These are phyloP conservation scores for Cupressus sempervirens DNA, from an alignment of 75 land plant species.

Conservation along the genomic window DNA sequence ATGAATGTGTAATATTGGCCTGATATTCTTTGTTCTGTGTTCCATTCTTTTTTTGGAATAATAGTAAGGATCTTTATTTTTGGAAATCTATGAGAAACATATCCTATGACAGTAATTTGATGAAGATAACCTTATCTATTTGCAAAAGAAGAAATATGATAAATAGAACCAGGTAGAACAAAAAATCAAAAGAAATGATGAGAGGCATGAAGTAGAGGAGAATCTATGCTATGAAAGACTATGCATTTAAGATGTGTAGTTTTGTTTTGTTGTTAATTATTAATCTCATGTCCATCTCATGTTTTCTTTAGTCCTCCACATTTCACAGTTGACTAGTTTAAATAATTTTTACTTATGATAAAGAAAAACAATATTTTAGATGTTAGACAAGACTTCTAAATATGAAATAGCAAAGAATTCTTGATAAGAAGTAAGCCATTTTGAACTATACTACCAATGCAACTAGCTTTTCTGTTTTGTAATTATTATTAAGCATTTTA, in stretches of 20 bases:
- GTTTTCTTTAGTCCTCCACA: neutral
- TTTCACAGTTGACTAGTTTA: neutral
- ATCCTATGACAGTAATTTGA: neutral
- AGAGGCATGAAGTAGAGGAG: neutral
- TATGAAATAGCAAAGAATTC: neutral
- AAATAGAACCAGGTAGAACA: neutral
- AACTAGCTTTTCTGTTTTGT: no score
- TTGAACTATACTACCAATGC: neutral
- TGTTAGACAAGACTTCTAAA: neutral
- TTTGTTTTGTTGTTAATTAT: neutral
- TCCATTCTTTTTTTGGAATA: neutral
- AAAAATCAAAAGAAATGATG: neutral
- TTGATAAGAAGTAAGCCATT: neutral
- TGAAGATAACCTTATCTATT: slow-evolving; percentile 1
- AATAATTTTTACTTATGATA: neutral
- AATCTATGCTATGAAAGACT: neutral
- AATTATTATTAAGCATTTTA: no score
- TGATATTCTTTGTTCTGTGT: neutral
- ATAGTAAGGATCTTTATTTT: neutral
- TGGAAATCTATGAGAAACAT: neutral
- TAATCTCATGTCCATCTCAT: neutral
- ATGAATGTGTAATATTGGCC: neutral
- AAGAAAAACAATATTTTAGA: neutral
- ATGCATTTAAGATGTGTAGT: neutral
- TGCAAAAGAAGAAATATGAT: neutral